Percentiles rank a stretch among this genome's conserved stretches.
phyloP scores from a whole-genome alignment of 2,329 filamentous ascomycete species.

The Penicillium concentricum region DNA sequence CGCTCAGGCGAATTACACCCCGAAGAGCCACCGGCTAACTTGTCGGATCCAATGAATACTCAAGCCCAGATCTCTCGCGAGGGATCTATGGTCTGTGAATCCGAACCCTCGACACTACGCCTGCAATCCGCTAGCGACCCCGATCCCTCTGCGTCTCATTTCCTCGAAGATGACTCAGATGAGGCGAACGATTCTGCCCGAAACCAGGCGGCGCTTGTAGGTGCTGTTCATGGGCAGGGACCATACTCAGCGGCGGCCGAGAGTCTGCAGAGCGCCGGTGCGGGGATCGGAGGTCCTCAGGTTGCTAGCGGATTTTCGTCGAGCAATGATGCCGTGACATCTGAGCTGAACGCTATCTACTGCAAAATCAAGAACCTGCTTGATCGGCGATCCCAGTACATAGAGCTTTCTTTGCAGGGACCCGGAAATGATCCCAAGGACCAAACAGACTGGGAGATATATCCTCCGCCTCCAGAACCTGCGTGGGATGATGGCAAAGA shows the following conservation, averaged over 20 bases:
- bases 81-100: slow-evolving; percentile 12
- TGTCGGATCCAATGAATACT: not conserved
- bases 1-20: slow-evolving; percentile 12
- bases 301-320: slow-evolving; percentile 65
- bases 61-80: slow-evolving; percentile 2
- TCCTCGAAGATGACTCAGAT: slow-evolving; percentile 27
- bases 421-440: slow-evolving; percentile 86
- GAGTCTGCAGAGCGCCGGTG: slow-evolving; percentile 58
- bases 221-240: slow-evolving; percentile 56
- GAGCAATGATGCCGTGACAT: slow-evolving; percentile 74
- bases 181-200: slow-evolving; percentile 50
- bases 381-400: slow-evolving; percentile 84
- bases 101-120: slow-evolving; percentile 9
- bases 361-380: slow-evolving; percentile 87
- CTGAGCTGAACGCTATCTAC: slow-evolving; percentile 83
- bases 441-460: slow-evolving; percentile 77
- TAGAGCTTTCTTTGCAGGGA: slow-evolving; percentile 78
- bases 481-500: slow-evolving; percentile 71
- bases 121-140: slow-evolving; percentile 9
- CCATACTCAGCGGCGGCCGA: slow-evolving; percentile 53
- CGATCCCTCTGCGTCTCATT: not conserved
- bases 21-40: slow-evolving; percentile 3
- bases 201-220: slow-evolving; percentile 52
- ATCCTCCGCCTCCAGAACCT: slow-evolving; percentile 86
- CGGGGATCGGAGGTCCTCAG: slow-evolving; percentile 60